These are phyloP conservation scores for Neurospora sp. DNA, from an alignment of 495 filamentous ascomycete genomes.

Conservation along the genomic window DNA sequence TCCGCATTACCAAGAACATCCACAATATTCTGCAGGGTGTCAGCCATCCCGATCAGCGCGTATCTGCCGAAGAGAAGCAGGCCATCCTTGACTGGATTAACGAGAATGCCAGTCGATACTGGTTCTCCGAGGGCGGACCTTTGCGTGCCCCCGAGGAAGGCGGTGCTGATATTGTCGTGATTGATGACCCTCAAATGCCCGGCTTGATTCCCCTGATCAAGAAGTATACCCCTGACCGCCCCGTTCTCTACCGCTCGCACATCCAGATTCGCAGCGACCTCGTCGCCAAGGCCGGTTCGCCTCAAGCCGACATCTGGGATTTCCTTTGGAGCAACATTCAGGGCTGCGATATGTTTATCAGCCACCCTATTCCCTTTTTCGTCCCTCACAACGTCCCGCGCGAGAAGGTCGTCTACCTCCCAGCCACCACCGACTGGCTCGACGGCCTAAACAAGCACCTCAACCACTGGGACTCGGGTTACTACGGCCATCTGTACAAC, in stretches of 20 bases:
- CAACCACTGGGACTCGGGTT: slow-evolving; percentile 60
- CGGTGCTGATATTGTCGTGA: slow-evolving; percentile 71
- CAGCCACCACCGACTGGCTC: slow-evolving; percentile 81
- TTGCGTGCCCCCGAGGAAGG: slow-evolving; percentile 55
- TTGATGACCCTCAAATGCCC: slow-evolving; percentile 87
- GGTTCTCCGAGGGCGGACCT: slow-evolving; percentile 59
- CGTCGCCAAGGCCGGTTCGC: slow-evolving; percentile 45
- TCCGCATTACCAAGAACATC: slow-evolving; percentile 80
- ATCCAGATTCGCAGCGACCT: slow-evolving; percentile 79
- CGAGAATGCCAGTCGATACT: slow-evolving; percentile 70
- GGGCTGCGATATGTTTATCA: slow-evolving; percentile 69
- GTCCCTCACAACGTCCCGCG: slow-evolving; percentile 59
- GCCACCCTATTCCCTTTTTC: slow-evolving; percentile 69
- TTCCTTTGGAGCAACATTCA: slow-evolving; percentile 68
- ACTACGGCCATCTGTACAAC: slow-evolving; percentile 71
- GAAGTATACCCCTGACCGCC: slow-evolving; percentile 56
- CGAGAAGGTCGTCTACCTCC: slow-evolving; percentile 65
- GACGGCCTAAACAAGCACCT: slow-evolving; percentile 80
- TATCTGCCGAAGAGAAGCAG: slow-evolving; percentile 49
- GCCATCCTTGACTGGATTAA: slow-evolving; percentile 61
- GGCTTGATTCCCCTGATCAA: slow-evolving; percentile 70
- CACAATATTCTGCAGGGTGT: slow-evolving; percentile 92
- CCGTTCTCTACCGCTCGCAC: slow-evolving; percentile 72
- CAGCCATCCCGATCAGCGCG: slow-evolving; percentile 47
- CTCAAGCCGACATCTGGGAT: slow-evolving; percentile 67